phyloP scores from a whole-genome alignment of 257 asterid species.

The Solanum habrochaites region DNA sequence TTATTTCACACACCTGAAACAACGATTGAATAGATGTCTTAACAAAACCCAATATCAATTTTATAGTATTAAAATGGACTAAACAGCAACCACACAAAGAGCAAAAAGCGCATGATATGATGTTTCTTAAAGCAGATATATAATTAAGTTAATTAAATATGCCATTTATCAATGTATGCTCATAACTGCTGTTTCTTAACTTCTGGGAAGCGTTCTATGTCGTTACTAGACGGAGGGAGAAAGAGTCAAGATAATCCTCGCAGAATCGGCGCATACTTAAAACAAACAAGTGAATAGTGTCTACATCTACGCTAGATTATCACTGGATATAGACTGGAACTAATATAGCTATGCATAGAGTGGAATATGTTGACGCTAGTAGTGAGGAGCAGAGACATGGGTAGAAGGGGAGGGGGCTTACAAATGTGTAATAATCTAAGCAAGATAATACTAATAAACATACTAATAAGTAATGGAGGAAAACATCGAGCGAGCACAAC shows the following conservation, averaged over 20 bases:
- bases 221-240: background rate
- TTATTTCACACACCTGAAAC: conserved; percentile 20
- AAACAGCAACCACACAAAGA: background rate
- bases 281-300: too few species aligned
- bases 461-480: too few species aligned
- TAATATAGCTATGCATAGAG: too few species aligned
- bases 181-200: background rate
- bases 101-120: background rate
- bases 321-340: background rate
- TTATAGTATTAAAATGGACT: background rate
- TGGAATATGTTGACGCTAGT: too few species aligned
- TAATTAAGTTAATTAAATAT: background rate
- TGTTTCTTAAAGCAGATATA: background rate
- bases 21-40: background rate
- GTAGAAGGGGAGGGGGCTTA: too few species aligned
- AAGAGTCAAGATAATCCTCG: background rate
- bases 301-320: background rate
- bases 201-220: background rate
- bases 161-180: background rate
- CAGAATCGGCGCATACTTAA: background rate
- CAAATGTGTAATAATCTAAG: too few species aligned
- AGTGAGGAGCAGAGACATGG: too few species aligned
- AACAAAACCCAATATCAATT: background rate
- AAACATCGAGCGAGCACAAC: too few species aligned
- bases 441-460: too few species aligned